Evolutionary conservation across 2,329 filamentous ascomycete species (phyloP), one percentile per base, ranked within the genome.

Genomic region (Lecanicillium sp.): DNA sequence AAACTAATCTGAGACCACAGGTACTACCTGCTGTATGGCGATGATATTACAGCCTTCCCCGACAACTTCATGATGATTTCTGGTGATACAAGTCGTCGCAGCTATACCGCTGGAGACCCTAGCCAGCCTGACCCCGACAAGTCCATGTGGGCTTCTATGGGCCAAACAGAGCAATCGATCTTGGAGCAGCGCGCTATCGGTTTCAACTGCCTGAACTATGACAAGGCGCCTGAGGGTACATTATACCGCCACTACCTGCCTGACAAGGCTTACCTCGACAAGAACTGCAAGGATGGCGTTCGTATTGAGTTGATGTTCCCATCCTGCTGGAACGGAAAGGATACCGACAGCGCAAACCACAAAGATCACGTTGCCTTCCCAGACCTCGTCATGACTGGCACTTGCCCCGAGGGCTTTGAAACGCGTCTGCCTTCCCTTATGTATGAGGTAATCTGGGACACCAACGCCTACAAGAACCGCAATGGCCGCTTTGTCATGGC

Each of bases 181-280:
- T 74, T 96, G 28, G 66, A 65, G 36, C 84, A 94, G 67, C 87
- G 89, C 45, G 87, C 89, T 9, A 52, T 96, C 19, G 90, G 92
- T 4, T 95, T 95, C 75, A 97, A 97, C 71, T 97, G 92, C 63
- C 66, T 98, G 44, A 81, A 97, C 74, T 96, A 96, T 57, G 53
- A 51, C 22, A 67, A 61, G 17, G 51, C 60, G 0, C 68, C 84
- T 3, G 88, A 95, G 59, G 72, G 74, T 2, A 84, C 88, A 12
- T 72, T 94, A 27, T 84, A 79, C 60, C 87, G 89, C 48, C 89
- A 95, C 60, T 80, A 77, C 56, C 53, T 96, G 50, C 89, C 90
- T 0, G 74, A 82, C 51, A 94, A 94, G 71, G 62, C 64, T 0
- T 94, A 77, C 56, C 70, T 95, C 27, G 88, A 96, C 54, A 72